These are phyloP conservation scores for Neocatenulostroma microsporum DNA, from an alignment of 2,329 filamentous ascomycete species.

Conservation along the genomic window DNA sequence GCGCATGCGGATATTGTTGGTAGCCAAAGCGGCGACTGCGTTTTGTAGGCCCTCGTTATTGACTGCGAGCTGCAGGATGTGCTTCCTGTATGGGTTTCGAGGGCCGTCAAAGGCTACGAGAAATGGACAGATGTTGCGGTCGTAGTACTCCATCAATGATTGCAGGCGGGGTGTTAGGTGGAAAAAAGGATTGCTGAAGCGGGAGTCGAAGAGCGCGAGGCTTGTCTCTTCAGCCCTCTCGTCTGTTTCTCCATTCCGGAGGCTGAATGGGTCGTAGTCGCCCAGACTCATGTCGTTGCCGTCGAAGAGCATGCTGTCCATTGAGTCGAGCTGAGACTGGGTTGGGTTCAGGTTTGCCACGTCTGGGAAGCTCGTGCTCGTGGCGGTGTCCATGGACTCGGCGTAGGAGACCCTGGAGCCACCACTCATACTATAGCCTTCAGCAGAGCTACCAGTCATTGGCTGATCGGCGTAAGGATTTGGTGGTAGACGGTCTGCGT, in stretches of 20 bases:
- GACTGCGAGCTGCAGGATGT: slow-evolving; percentile 70
- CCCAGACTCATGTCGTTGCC: slow-evolving; percentile 24
- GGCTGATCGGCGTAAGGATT: slow-evolving; percentile 18
- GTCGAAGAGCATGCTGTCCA: slow-evolving; percentile 31
- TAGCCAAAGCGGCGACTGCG: slow-evolving; percentile 79
- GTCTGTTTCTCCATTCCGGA: slow-evolving; percentile 13
- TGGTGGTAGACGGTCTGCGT: slow-evolving; percentile 32
- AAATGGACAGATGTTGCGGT: slow-evolving; percentile 82
- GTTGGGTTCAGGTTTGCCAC: slow-evolving; percentile 3
- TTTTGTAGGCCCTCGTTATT: slow-evolving; percentile 79
- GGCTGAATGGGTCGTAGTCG: slow-evolving; percentile 13
- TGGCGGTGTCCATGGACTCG: slow-evolving; percentile 5
- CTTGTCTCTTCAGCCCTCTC: slow-evolving; percentile 16
- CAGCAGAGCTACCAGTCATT: slow-evolving; percentile 4
- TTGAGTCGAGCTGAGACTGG: slow-evolving; percentile 10
- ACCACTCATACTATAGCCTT: slow-evolving; percentile 4
- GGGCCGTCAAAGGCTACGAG: slow-evolving; percentile 86
- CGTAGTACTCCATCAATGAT: slow-evolving; percentile 88
- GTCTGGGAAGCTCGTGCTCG: slow-evolving; percentile 7
- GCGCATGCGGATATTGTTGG: slow-evolving; percentile 85
- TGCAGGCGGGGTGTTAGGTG: slow-evolving; percentile 67
- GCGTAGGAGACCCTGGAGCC: slow-evolving; percentile 1
- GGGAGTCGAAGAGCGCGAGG: slow-evolving; percentile 23
- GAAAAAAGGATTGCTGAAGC: slow-evolving; percentile 38
- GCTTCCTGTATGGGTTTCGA: slow-evolving; percentile 75